These are phyloP conservation scores for Trichocomaceae sp. DNA, from an alignment of 2,329 filamentous ascomycete genomes.

Conservation along the genomic window DNA sequence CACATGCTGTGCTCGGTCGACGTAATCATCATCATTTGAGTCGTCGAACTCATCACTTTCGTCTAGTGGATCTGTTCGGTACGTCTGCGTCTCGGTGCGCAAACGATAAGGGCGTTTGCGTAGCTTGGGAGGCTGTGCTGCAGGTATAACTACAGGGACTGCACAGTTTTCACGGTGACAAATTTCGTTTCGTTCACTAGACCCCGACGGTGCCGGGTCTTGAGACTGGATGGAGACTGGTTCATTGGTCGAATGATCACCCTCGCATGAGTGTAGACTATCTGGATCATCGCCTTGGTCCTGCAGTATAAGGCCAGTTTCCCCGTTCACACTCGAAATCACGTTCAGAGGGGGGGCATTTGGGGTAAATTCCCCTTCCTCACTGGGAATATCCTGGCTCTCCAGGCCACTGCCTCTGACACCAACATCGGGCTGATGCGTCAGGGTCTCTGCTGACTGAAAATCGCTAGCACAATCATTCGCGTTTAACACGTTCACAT, in stretches of 20 bases:
- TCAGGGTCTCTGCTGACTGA: too few species aligned
- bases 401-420: too few species aligned
- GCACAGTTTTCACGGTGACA: background rate
- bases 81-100: background rate
- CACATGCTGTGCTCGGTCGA: background rate
- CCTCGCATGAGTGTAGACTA: background rate
- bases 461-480: too few species aligned
- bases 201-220: background rate
- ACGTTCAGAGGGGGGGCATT: background rate
- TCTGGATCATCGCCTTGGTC: background rate
- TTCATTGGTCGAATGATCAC: too few species aligned
- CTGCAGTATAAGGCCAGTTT: background rate
- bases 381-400: background rate
- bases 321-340: background rate
- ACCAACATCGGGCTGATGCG: too few species aligned
- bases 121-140: background rate
- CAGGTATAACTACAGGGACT: background rate
- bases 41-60: background rate
- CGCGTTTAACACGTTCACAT: background rate
- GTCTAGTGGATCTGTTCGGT: background rate
- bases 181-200: background rate
- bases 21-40: background rate
- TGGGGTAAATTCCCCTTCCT: background rate
- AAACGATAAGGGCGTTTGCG: background rate
- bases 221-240: too few species aligned